Base-by-base conservation (phyloP, 192 early-diverging fungal genomes). In the Thoreauomyces humboldtii region DNA sequence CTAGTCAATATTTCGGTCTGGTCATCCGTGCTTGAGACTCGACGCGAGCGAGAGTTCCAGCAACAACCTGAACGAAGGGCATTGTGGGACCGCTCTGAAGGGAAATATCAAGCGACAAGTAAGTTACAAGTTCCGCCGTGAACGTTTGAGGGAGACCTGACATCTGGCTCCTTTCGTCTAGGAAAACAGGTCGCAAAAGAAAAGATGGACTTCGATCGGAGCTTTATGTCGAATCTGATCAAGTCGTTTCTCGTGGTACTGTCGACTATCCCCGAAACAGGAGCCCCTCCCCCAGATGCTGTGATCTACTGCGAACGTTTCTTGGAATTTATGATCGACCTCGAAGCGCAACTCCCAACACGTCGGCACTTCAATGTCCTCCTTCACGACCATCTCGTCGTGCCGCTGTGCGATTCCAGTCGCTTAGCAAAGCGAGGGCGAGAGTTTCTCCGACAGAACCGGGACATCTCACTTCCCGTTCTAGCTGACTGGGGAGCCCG, bases 311-410 rank as follows among this genome's bases (percentile, higher is more conserved):
- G 77, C 52, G 86, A 86, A 32, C 80, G 90, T 22, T 86, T 88
- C 52, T 56, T 96, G 11, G 93, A 97, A 73, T 81, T 99, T 19
- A 61, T 99, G 41, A 89, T 94, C 11, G 91, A 93, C 61, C 71
- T 99, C 7, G 85, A 88, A 55, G 81, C 91, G 17, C 95, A 97
- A 74, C 73, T 98, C 52, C 86, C 94, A 3, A 98, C 95, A 1
- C 88, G 95, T n/a, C 86, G 95, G 34, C 93, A 83, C 59, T 84
- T 97, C 47, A 85, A 89, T 63, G 74, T 84, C 1, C 51, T 99
- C 4, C 61, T 99, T 17, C 77, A 86, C 9, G 96, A 99, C 61
- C 86, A 89, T 50, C 84, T 93, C 37, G 69, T 96, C 31, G 65
- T 75, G 12, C 67, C 66, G 37, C 66, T 76, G 7, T 68, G 59